Evolutionary conservation across 1,284 basidiomycete genomes (phyloP), one percentile per base, ranked within the genome.

Genomic region (Sporisorium scitamineum): DNA sequence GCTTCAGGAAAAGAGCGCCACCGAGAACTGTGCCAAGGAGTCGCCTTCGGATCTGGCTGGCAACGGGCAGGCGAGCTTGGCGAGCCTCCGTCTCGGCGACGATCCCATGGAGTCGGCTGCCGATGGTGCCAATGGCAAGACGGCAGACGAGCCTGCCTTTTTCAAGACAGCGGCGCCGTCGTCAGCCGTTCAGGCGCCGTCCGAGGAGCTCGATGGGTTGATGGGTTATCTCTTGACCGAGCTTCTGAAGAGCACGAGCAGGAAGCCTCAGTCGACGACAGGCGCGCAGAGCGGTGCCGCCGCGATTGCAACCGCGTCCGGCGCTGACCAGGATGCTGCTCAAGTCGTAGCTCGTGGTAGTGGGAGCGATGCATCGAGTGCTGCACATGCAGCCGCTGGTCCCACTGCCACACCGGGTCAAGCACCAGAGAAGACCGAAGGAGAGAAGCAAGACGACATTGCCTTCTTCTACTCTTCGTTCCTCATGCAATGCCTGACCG

Each of bases 401-500:
- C 24, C 52, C 2, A 11, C 56, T 7, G 53, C 53, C 10, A 34
- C 42, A 14, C 20, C 27, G 4, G 32, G 14, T 16, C 16, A 51
- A 6, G n/a, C 54, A 18, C 54, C 39, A 32, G 65, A 63, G 48
- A 68, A 59, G 56, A 65, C 55, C 14, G 64, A 61, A 24, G 72
- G 66, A 24, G 57, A 66, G 42, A 68, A 67, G 50, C 63, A 66
- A 42, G 61, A 72, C 18, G 82, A 83, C 48, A 68, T 63, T 13
- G 22, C 61, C n/a, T 89, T 88, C 80, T 87, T 91, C 69, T 96
- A 95, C 83, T 88, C 90, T 14, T 93, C 92, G 80, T 94, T 97
- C 87, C 87, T 97, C 68, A 93, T 98, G 90, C 93, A 96, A 82
- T 92, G 92, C 73, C 88, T 98, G 53, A 94, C 94, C 1, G 96